A percentile compares a stretch with the other conserved stretches of the same genome.
Conservation (phyloP, 148 eudicot species). For the Dianthus caryophyllus region DNA sequence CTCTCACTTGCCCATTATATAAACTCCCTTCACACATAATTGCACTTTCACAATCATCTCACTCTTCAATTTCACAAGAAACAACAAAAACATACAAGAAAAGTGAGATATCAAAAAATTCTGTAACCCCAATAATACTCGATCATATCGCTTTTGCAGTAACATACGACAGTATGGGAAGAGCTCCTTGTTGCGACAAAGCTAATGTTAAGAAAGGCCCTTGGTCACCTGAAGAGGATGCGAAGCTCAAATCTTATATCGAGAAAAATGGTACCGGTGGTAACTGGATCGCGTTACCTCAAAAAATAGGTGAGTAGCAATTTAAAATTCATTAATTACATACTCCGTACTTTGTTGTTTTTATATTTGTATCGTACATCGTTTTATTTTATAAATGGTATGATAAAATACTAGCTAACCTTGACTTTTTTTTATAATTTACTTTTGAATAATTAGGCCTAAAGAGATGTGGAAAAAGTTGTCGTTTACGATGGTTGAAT, state of each 20-base stretch:
- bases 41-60: conserved; percentile 20
- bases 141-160: conserved; percentile 10
- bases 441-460: conserved; percentile 40
- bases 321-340: no score
- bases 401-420: conserved; percentile 13
- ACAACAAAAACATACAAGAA: neutral
- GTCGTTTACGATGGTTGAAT: conserved; percentile 64
- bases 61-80: neutral
- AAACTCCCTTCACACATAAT: conserved; percentile 18
- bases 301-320: conserved; percentile 40
- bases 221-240: conserved; percentile 68
- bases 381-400: no score
- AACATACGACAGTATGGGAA: conserved; percentile 32
- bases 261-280: conserved; percentile 50
- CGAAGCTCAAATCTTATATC: conserved; percentile 46
- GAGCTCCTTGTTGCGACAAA: conserved; percentile 68
- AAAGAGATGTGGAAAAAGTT: conserved; percentile 71
- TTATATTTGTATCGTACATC: no score
- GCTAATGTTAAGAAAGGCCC: conserved; percentile 65
- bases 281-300: conserved; percentile 61
- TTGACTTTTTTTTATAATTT: neutral
- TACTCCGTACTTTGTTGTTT: no score
- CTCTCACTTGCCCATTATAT: conserved; percentile 26
- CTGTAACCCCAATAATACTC: neutral
- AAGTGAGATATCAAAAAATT: neutral